Base-by-base conservation (phyloP, 2,329 filamentous ascomycete genomes). In the Colletotrichum plurivorum region DNA sequence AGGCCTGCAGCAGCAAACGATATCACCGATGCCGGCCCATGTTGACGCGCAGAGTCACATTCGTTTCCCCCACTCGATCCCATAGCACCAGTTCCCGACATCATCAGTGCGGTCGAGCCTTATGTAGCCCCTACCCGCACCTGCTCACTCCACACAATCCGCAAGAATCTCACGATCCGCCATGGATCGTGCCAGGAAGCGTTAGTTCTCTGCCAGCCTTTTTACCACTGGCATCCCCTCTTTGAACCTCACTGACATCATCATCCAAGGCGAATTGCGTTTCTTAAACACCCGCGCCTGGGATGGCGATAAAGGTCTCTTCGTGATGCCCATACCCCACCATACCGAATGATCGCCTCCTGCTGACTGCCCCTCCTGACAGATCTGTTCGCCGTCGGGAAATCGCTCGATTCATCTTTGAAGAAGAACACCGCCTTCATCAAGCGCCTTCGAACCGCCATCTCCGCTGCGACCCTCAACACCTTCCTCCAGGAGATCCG, bases 401-500 rank as follows among this genome's bases (percentile, higher is more conserved):
- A 89, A 77, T 92, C 93, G 36, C 91, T 98, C 77, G 95, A 98
- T 81, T 97, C 95, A 60, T 96, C 95, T 59, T 87, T 98, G 80
- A 98, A 97, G 84, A 98, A 98, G 85, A 98, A 98, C 76, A 98
- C 95, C 4, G 94, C 95, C 73, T 98, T 98, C 80, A 98, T 98
- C 78, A 98, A 97, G 83, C 94, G 95, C 76, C 87, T 98, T 64
- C 93, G 95, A 75, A 98, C 95, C 67, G 93, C 94, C 69, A 91
- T 98, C 72, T 95, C 93, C 72, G 84, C 93, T 56, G 87, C 94
- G 65, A 93, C 93, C 63, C 90, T 95, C 63, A 85, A 89, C 73
- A 96, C 94, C 68, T 97, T 98, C 81, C 84, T 97, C 55, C 90
- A 95, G 78, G 95, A 98, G 78, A 95, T 97, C 75, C 92, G 93